Evolutionary conservation across 192 early-diverging fungal genomes (phyloP), one percentile per base, ranked within the genome.

Genomic region (Paraglomus brasilianum): DNA sequence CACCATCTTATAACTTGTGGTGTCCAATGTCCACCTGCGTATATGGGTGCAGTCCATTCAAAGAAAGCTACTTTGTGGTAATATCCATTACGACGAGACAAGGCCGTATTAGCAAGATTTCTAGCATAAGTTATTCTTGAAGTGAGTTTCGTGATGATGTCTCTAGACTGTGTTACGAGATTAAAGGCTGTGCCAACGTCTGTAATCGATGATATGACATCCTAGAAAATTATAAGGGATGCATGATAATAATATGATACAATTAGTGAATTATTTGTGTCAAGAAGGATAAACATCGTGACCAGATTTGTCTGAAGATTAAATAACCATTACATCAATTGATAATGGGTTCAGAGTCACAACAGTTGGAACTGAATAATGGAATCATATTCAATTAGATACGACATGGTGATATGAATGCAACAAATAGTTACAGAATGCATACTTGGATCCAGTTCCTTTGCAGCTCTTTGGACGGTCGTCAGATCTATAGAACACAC

Each of bases 21-120:
- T 8, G 82, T 83, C 82, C 82, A 83, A 43, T 83, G 82, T 14
- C 82, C 82, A 4, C 78, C 82, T 17, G 75, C 60, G 57, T 73
- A 83, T n/a, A 83, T 78, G 17, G 82, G 82, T 21, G 73, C 81
- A 13, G 73, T 71, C 82, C 82, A 83, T 40, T 83, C 82, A 66
- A 78, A 70, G 68, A 83, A 82, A 63, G 74, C 76, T 47, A 81
- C 80, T 19, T 46, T 72, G 24, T 70, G 73, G 45, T 74, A 58
- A 17, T 58, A 46, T 8, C 77, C 74, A 11, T 71, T 76, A 46
- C 69, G 62, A 7, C 40, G 71, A 0, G 48, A 40, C 10, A 58
- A 30, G 15, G 38, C 68, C 36, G 8, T 47, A 47, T 44, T 52
- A 2, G 67, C 73, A 4, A 67, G 22, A 15, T 78, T 59, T 14